Base-by-base conservation (phyloP, 1,139 yeast species). In the Meyerozyma sp. region DNA sequence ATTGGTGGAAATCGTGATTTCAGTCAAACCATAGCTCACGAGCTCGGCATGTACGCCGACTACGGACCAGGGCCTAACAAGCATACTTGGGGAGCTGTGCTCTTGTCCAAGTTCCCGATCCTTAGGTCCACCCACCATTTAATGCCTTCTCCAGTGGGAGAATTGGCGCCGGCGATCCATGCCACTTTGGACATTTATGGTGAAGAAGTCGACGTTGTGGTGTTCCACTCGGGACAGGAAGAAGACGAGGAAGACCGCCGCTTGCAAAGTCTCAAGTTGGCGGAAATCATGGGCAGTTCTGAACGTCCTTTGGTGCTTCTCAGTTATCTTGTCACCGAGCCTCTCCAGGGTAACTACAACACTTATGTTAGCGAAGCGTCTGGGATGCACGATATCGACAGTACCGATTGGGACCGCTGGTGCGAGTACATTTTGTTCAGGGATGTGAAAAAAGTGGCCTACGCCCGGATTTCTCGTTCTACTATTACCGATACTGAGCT, bases 31-130 rank as follows among this genome's bases (percentile, higher is more conserved):
- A 72, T 93, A 49, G 96, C 97, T 0, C 96, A 90, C 63, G 96
- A 91, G 54, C 74, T 93, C 53, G 93, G 91, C 30, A 89, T 89
- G 93, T 93, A 91, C 61, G 91, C 83, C 21, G 98, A 93, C 64
- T 93, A 82, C 59, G 98, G 98, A 11, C 98, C 98, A 4, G 97
- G 98, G 11, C 97, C 98, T 46, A 88, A 90, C 62, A 86, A 91
- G 63, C 98, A 93, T 65, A 93, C 98, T 0, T 93, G 98, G 98
- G 98, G 98, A 36, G 86, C 94, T 42, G 94, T 94, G 2, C 73
- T 93, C 49, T 72, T 93, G 51, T 90, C 98, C 29, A 90, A 91
- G 61, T 93, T 91, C 76, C 98, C 98, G 26, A 93, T 93, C 50
- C 56, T 93, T 47, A 79, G 84, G 58, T 89, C 97, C 2, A 82